phyloP scores from a whole-genome alignment of 805 yeast species.

The Yamadazyma laniorum region DNA sequence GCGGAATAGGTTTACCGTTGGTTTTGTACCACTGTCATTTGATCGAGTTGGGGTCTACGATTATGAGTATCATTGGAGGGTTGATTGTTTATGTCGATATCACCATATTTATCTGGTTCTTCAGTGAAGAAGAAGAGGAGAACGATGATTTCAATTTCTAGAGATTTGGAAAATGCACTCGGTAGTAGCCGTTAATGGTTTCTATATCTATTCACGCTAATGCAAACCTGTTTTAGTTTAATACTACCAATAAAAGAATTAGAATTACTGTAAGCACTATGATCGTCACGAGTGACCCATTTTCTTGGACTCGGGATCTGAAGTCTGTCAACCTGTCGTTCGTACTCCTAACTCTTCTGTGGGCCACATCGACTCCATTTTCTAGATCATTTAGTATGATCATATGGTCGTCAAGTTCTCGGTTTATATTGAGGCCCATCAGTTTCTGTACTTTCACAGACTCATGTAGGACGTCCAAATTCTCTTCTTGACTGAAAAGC shows the following conservation, averaged over 20 bases:
- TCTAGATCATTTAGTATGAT: slow-evolving; percentile 42
- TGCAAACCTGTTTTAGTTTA: slow-evolving; percentile 24
- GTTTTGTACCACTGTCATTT: slow-evolving; percentile 37
- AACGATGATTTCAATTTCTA: slow-evolving; percentile 45
- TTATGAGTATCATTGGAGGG: slow-evolving; percentile 46
- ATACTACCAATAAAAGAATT: slow-evolving; percentile 39
- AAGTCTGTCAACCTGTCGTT: slow-evolving; percentile 29
- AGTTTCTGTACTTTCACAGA: slow-evolving; percentile 35
- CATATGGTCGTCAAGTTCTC: slow-evolving; percentile 42
- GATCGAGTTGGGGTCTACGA: slow-evolving; percentile 37
- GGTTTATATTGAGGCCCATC: slow-evolving; percentile 39
- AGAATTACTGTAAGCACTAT: slow-evolving; percentile 40
- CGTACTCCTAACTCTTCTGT: slow-evolving; percentile 31
- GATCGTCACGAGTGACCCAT: slow-evolving; percentile 44
- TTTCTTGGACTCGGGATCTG: slow-evolving; percentile 34
- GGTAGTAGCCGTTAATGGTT: too few relatives aligned
- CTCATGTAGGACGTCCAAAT: slow-evolving; percentile 32
- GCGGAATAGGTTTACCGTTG: slow-evolving; percentile 46
- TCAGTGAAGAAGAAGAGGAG: slow-evolving; percentile 44
- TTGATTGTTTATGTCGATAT: slow-evolving; percentile 45
- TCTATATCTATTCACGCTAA: neutral
- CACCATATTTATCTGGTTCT: slow-evolving; percentile 45
- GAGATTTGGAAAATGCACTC: too few relatives aligned
- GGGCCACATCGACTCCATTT: slow-evolving; percentile 37
- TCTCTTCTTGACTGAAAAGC: slow-evolving; percentile 36